These are phyloP conservation scores for Nakataea oryzae DNA, from an alignment of 2,329 filamentous ascomycete genomes.

Conservation along the genomic window DNA sequence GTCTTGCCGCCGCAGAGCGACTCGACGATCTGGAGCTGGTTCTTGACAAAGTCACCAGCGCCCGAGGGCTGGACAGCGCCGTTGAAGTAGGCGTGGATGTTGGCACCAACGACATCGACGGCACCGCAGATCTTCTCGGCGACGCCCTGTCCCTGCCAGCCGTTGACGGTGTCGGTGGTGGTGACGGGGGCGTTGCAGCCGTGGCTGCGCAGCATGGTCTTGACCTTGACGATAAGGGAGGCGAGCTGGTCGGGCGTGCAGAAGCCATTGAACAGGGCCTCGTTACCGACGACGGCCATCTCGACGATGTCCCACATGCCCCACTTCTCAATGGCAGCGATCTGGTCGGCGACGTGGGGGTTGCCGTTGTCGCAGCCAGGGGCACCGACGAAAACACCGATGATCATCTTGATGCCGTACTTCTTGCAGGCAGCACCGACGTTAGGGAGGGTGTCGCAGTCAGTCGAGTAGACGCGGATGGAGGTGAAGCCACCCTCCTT, in stretches of 20 bases:
- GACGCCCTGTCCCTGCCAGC: conserved; percentile 58
- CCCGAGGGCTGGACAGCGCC: conserved; percentile 45
- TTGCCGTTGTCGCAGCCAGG: conserved; percentile 46
- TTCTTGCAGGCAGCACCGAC: conserved; percentile 60
- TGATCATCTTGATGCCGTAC: conserved; percentile 66
- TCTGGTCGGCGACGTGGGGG: conserved; percentile 59
- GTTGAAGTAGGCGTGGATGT: conserved; percentile 96
- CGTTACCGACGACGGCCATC: conserved; percentile 82
- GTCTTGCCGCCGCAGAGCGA: conserved; percentile 59
- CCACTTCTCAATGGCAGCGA: conserved; percentile 63
- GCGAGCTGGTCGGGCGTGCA: conserved; percentile 55
- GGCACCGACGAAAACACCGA: conserved; percentile 76
- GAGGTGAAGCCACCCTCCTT: conserved; percentile 55
- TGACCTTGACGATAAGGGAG: conserved; percentile 58
- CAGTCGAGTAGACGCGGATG: conserved; percentile 81
- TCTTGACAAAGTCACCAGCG: conserved; percentile 67
- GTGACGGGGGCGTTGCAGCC: conserved; percentile 70
- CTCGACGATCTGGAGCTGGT: conserved; percentile 64
- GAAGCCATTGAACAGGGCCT: conserved; percentile 70
- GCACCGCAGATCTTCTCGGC: conserved; percentile 52
- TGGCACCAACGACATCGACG: conserved; percentile 72
- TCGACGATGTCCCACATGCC: conserved; percentile 65
- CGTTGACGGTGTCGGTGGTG: conserved; percentile 75
- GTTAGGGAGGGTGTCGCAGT: conserved; percentile 72
- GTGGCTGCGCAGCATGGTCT: conserved; percentile 46